phyloP scores from a whole-genome alignment of 257 asterid species.

The Nicotiana obtusifolia region DNA sequence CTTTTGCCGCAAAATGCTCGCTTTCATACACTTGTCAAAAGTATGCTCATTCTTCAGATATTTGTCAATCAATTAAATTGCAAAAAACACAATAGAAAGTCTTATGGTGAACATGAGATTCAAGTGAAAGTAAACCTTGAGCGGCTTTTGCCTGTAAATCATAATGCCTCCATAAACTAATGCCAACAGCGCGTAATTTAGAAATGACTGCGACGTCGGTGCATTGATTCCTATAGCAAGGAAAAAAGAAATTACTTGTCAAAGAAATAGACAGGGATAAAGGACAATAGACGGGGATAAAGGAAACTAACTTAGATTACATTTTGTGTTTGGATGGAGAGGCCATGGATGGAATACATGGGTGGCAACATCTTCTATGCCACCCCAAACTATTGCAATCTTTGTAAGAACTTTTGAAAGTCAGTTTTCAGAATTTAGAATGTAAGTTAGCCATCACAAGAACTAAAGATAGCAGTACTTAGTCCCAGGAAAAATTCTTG shows the following conservation, averaged over 20 bases:
- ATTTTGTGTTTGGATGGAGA: not conserved
- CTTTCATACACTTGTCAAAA: not conserved
- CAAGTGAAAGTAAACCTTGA: constrained; percentile 65
- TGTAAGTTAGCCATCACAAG: not conserved
- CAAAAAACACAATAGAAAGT: constrained; percentile 3
- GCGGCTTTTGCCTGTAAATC: constrained; percentile 62
- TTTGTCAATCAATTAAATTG: not conserved
- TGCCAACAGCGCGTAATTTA: constrained; percentile 82
- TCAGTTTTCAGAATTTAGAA: not conserved
- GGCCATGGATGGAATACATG: not conserved
- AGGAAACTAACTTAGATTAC: not conserved
- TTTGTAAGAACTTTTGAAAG: not conserved
- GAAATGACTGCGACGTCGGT: constrained; percentile 94
- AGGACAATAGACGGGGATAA: not conserved
- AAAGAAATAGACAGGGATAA: not conserved
- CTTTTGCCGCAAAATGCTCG: not conserved
- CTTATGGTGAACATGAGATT: not conserved
- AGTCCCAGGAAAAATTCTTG: not conserved
- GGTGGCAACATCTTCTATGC: not conserved
- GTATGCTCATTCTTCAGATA: not conserved
- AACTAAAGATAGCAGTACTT: not conserved
- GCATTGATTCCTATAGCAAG: constrained; percentile 72
- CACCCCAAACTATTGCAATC: constrained; percentile 2
- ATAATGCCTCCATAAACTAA: constrained; percentile 68
- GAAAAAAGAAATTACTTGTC: not conserved